These are phyloP conservation scores for Trematosphaeria pertusa DNA, from an alignment of 2,329 filamentous ascomycete species.

Conservation along the genomic window DNA sequence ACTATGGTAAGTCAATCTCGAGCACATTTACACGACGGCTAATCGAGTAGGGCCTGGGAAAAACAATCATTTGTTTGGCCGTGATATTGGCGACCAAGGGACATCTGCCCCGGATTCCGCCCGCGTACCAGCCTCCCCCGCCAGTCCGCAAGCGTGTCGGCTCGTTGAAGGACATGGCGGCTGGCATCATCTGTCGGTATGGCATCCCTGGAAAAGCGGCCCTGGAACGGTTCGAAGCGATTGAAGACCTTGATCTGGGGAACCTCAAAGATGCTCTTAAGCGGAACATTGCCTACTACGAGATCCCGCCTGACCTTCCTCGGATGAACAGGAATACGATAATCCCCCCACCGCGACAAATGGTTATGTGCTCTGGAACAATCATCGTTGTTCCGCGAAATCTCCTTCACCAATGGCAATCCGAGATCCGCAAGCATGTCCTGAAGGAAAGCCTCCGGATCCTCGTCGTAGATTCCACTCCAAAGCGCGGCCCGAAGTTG, in stretches of 20 bases:
- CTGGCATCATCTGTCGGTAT: slow-evolving; percentile 69
- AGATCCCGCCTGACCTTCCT: slow-evolving; percentile 49
- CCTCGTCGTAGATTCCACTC: slow-evolving; percentile 62
- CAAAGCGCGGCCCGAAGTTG: slow-evolving; percentile 28
- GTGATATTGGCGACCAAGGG: slow-evolving; percentile 76
- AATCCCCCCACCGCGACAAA: slow-evolving; percentile 52
- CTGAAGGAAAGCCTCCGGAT: slow-evolving; percentile 64
- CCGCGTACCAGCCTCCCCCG: slow-evolving; percentile 60
- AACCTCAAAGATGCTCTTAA: slow-evolving; percentile 33
- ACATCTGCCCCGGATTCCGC: slow-evolving; percentile 71
- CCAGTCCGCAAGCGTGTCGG: slow-evolving; percentile 59
- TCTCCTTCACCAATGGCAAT: slow-evolving; percentile 81
- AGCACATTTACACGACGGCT: background rate
- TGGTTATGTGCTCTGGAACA: slow-evolving; percentile 73
- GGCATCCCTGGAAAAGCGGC: slow-evolving; percentile 74
- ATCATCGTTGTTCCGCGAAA: slow-evolving; percentile 85
- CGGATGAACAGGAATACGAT: slow-evolving; percentile 52
- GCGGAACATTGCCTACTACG: slow-evolving; percentile 48
- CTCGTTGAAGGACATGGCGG: slow-evolving; percentile 77
- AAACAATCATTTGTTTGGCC: slow-evolving; percentile 83
- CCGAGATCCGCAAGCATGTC: slow-evolving; percentile 82
- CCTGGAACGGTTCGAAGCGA: slow-evolving; percentile 60
- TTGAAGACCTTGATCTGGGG: slow-evolving; percentile 56
- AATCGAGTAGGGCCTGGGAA: slow-evolving; percentile 63
- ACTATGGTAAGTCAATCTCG: slow-evolving; percentile 65